Base-by-base conservation (phyloP, 352 stramenopile genomes). In the Phytopythium cucurbitacearum region DNA sequence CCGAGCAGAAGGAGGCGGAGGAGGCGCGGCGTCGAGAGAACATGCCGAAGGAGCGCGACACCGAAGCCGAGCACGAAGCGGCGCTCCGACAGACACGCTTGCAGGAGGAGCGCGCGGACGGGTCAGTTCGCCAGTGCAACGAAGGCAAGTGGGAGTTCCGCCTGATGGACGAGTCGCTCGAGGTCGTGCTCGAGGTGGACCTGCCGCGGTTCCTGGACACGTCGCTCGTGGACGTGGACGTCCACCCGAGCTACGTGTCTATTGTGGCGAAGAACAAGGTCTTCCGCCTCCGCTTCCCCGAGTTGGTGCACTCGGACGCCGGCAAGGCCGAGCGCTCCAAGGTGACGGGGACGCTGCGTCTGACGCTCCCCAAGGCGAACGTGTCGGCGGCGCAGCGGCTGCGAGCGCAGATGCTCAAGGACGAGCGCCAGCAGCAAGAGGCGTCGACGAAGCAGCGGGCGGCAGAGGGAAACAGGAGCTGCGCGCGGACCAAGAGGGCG, bases 181-280 rank as follows among this genome's bases (percentile, higher is more conserved):
- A 73, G 16, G 51, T 97, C 28, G 64, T 96, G 33, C 62, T 98
- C 7, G 71, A 92, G 48, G 74, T 98, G 9, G 65, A 82, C 48
- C 55, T 97, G 33, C 89, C 88, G 28, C 84, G 85, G 32, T 91
- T 95, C 64, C 59, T 98, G 28, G 91, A 97, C 59, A 89, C 85
- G 16, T 97, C 84, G 7, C 71, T 98, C 3, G 85, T 98, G n/a
- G 89, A 98, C 64, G 82, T 98, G 7, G 92, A 98, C 50, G 82
- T 97, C 7, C 92, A 98, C 57, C 94, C 94, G 42, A 81, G 73
- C 11, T 97, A 97, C 57, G 86, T 98, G n/a, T 94, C 82, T 15
- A 78, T 98, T 10, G 73, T 98, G 1, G 89, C 96, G 13, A 98
- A 97, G 71, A 94, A 91, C 55, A 98, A 98, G 61, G 55, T 96